These are phyloP conservation scores for Saccharomyces kudriavzevii DNA, from an alignment of 805 yeast species.

Conservation along the genomic window DNA sequence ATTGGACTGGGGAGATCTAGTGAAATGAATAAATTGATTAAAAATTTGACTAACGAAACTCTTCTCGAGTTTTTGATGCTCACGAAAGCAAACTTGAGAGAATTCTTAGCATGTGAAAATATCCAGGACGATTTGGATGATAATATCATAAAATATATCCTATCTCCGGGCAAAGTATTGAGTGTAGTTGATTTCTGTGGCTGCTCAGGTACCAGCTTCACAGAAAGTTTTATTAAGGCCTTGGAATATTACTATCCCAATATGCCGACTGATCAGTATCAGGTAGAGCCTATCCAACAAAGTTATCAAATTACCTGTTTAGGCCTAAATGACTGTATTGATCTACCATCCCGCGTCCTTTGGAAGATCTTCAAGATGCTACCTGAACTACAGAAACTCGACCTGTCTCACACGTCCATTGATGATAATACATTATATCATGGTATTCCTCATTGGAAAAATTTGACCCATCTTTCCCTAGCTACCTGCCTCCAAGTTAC, in stretches of 20 bases:
- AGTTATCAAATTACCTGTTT: constrained; percentile 35
- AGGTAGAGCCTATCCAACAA: constrained; percentile 20
- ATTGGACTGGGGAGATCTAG: constrained; percentile 86
- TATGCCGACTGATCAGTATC: neutral
- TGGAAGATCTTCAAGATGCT: constrained; percentile 38
- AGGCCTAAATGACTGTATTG: constrained; percentile 85
- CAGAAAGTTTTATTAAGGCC: constrained; percentile 43
- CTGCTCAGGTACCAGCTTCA: constrained; percentile 59
- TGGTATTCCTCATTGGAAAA: constrained; percentile 45
- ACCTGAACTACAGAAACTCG: constrained; percentile 60
- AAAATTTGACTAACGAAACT: constrained; percentile 75
- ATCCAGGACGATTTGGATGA: constrained; percentile 75
- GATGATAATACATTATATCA: constrained; percentile 51
- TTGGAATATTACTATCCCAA: constrained; percentile 18
- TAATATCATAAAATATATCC: constrained; percentile 26
- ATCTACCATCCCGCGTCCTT: constrained; percentile 52
- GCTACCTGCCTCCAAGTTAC: constrained; percentile 60
- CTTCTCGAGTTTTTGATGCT: constrained; percentile 51
- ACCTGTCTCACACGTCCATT: constrained; percentile 73
- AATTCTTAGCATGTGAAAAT: constrained; percentile 77
- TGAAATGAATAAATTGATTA: constrained; percentile 83
- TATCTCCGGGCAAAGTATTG: constrained; percentile 34
- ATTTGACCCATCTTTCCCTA: constrained; percentile 66
- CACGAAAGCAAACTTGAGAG: constrained; percentile 57
- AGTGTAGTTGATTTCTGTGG: constrained; percentile 85